These are phyloP conservation scores for Geotrichum siamense DNA, from an alignment of 1,139 yeast genomes.

Conservation along the genomic window DNA sequence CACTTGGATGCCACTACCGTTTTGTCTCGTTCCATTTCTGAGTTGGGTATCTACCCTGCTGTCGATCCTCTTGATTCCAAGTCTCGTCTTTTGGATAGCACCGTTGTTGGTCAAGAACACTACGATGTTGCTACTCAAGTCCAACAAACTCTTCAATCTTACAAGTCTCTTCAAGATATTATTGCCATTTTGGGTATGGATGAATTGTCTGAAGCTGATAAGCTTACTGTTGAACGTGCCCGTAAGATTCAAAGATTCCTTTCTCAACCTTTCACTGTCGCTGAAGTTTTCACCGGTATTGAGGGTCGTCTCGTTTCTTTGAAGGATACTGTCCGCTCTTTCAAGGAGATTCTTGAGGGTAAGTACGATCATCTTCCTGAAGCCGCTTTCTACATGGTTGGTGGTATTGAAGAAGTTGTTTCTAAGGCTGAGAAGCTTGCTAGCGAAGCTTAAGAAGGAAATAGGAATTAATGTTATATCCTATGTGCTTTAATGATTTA, in stretches of 20 bases:
- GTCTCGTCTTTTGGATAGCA: conserved; percentile 95
- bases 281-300: conserved; percentile 99
- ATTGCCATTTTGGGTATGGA: conserved; percentile 99
- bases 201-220: conserved; percentile 97
- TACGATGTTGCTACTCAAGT: conserved; percentile 90
- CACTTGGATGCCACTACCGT: conserved; percentile 99
- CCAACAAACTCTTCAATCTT: conserved; percentile 98
- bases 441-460: conserved; percentile 20
- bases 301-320: conserved; percentile 96
- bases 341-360: conserved; percentile 97
- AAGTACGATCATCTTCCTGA: conserved; percentile 98
- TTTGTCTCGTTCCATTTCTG: conserved; percentile 98
- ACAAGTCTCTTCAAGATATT: conserved; percentile 99
- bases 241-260: conserved; percentile 99
- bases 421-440: conserved; percentile 99
- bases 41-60: conserved; percentile 99
- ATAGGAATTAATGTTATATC: neutral
- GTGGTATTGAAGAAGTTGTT: conserved; percentile 97
- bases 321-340: conserved; percentile 88
- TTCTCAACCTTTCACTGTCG: conserved; percentile 99
- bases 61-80: conserved; percentile 99
- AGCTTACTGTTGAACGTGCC: conserved; percentile 99
- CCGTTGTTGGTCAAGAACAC: conserved; percentile 98
- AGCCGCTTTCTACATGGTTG: conserved; percentile 99
- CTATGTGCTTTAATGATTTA: neutral